Evolutionary conservation across 2,329 filamentous ascomycete genomes (phyloP), one percentile per base, ranked within the genome.

Genomic region (Botryosphaeria dothidea): DNA sequence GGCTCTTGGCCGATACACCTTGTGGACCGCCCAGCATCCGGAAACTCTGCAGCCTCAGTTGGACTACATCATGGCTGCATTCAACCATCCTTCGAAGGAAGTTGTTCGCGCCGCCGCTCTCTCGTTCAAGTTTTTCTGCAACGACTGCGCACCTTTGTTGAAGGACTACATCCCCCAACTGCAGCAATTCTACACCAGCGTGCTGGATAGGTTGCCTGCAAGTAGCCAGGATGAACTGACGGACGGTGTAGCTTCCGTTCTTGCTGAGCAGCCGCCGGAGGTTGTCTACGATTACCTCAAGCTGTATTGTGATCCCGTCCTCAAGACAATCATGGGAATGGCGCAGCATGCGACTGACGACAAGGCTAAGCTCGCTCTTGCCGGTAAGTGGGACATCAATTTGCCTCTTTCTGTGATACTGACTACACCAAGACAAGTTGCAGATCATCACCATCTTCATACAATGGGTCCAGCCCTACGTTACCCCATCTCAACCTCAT

Each of bases 101-200:
- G 93, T 99, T 64, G 86, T 97, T 43, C 88, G 93, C 68, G 95
- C 94, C 21, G 92, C 95, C 19, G 95, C 95, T 5, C 87, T 98
- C 77, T 91, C 95, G 2, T 93, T 99, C 82, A 96, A 96, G 73
- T 99, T 95, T 82, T 93, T 99, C 79, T 98, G 96, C 74, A 93
- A 90, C 15, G 95, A 99, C 79, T 99, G 95, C 82, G 92, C 91
- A 70, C 88, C 92, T 73, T 84, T 97, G 38, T 85, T 99, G 25
- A 91, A 92, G 69, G 88, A 86, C 4, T 93, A 96, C 75, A 92
- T 96, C 38, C 78, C 89, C 8, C 92, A 97, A 72, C 84, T 99
- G 17, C 95, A 99, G 77, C 86, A 88, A 3, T 99, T 99, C 77
- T 99, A 97, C 77, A 88, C 96, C 72, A 89, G 91, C 69, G 90